These are phyloP conservation scores for Spinellus fusiger DNA, from an alignment of 192 early-diverging fungal species.

Conservation along the genomic window DNA sequence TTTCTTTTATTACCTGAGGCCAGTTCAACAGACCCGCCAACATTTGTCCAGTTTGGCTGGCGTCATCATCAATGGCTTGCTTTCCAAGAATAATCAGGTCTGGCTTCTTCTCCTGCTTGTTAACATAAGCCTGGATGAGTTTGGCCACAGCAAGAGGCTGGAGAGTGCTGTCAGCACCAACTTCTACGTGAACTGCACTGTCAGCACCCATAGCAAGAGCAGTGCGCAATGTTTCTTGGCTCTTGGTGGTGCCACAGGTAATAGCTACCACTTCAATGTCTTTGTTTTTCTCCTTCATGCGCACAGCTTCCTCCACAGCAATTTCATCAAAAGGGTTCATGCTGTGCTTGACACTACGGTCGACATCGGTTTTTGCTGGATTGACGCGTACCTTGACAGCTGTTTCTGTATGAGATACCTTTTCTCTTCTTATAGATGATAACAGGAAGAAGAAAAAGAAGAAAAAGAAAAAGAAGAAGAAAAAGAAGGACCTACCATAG, in stretches of 20 bases:
- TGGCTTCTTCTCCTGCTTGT: conserved; percentile 76
- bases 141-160: conserved; percentile 92
- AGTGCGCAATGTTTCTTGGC: conserved; percentile 88
- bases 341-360: conserved; percentile 94
- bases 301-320: conserved; percentile 94
- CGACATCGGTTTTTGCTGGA: conserved; percentile 79
- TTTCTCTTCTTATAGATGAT: neutral
- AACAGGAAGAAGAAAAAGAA: neutral
- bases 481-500: conserved; percentile 65
- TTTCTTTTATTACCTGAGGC: conserved; percentile 66
- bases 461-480: neutral
- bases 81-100: conserved; percentile 94
- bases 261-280: conserved; percentile 83
- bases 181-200: conserved; percentile 88
- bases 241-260: conserved; percentile 82
- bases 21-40: conserved; percentile 90
- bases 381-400: conserved; percentile 97
- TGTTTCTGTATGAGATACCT: conserved; percentile 6
- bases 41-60: conserved; percentile 98
- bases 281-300: conserved; percentile 74
- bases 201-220: conserved; percentile 99
- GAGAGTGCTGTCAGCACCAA: conserved; percentile 59
- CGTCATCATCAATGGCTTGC: conserved; percentile 98
- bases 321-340: conserved; percentile 99
- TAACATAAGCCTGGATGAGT: conserved; percentile 80